Base-by-base conservation (phyloP, 176 grass and related monocot species). In the Cenchrus americanus region DNA sequence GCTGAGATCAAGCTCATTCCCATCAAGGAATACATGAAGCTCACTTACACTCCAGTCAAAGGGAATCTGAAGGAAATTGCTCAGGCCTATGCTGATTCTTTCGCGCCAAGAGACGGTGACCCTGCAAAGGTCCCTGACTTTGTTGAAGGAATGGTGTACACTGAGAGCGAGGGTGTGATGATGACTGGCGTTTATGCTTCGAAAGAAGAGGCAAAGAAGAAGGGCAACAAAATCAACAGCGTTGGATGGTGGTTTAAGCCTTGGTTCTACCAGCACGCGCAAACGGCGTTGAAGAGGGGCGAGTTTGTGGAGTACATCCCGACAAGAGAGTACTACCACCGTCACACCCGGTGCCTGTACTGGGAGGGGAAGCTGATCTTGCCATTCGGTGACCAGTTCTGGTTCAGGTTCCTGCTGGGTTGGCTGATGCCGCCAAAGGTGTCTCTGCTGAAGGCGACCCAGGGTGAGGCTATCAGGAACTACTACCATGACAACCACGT, bases 401-500 rank as follows among this genome's bases (percentile, higher is more conserved):
- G 93, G 97, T 96, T 96, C 93, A 92, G 93, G 62, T 99, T 85
- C 85, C 60, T 87, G 48, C 52, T 99, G 0, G 91, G 97, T 13
- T 99, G 97, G 97, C 52, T 96, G 47, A 99, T 99, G 97, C 97
- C 97, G 1, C 93, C 97, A 0, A 99, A 96, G 89, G 89, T 99
- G 27, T 99, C 97, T 46, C 78, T 99, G 34, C 93, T 99, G 43
- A 99, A 99, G 91, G 93, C 93, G 6, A 99, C 97, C 19, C 97
- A 99, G 73, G 97, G 97, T 5, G 91, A 99, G 40, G 75, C 93
- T 58, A 73, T 99, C 80, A 90, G 93, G 70, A 99, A 99, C 54
- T 99, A 99, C 86, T 99, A 99, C 83, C 97, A 99, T 55, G 93
- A 99, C 26, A 89, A 87, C 73, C 97, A 99, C 79, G 97, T 99